These are phyloP conservation scores for Ceratobasidium sp. DNA, from an alignment of 1,284 basidiomycete species.

Conservation along the genomic window DNA sequence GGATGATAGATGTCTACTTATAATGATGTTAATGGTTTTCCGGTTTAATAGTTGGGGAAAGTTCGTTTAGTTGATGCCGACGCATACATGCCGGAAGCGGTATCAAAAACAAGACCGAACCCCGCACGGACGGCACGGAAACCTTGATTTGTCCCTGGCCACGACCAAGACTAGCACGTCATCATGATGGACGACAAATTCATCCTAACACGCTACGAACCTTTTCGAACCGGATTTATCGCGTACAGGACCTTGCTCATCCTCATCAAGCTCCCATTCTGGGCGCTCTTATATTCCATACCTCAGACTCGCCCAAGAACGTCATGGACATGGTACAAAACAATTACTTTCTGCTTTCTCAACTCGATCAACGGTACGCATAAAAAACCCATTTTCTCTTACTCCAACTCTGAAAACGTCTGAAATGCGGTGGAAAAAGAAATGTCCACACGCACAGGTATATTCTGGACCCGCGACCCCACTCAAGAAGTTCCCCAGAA, in stretches of 20 bases:
- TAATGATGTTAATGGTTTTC: constrained; percentile 2
- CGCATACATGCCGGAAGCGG: background rate
- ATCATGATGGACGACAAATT: background rate
- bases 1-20: constrained; percentile 3
- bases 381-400: background rate
- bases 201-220: constrained; percentile 9
- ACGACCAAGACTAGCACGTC: background rate
- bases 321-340: constrained; percentile 27
- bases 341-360: background rate
- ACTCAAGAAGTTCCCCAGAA: constrained; percentile 28
- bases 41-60: background rate
- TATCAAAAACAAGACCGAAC: background rate
- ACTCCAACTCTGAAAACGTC: background rate
- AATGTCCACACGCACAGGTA: constrained; percentile 9
- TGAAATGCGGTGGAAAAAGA: background rate
- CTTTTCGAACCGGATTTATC: constrained; percentile 14
- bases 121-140: background rate
- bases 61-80: too few species aligned
- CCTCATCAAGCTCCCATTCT: constrained; percentile 16
- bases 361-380: background rate
- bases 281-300: background rate
- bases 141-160: too few species aligned
- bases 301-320: background rate
- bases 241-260: background rate
- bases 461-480: constrained; percentile 2